Percentiles rank a stretch among this genome's conserved stretches.
Conservation (phyloP, 2,329 filamentous ascomycete genomes). For the Hypomyces perniciosus region DNA sequence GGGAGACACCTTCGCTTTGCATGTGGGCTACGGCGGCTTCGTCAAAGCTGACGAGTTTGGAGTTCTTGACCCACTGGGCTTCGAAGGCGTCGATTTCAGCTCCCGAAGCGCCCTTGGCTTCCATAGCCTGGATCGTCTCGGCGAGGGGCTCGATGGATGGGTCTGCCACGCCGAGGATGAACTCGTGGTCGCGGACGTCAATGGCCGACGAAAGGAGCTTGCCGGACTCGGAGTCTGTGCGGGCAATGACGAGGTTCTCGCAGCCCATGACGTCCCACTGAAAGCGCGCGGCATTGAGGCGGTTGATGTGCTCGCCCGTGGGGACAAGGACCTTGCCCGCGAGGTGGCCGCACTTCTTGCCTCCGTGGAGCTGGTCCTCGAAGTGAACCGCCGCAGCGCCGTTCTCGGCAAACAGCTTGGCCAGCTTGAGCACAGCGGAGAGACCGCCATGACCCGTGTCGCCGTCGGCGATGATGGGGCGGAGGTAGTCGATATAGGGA, state of each 20-base stretch:
- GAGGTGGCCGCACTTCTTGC: conserved; percentile 96
- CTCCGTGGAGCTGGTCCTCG: conserved; percentile 94
- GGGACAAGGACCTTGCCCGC: conserved; percentile 95
- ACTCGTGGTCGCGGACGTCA: conserved; percentile 93
- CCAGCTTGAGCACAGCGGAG: conserved; percentile 88
- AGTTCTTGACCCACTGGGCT: conserved; percentile 78
- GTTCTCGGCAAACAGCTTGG: conserved; percentile 96
- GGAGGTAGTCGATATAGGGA: conserved; percentile 85
- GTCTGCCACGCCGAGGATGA: conserved; percentile 82
- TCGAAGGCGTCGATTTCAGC: conserved; percentile 82
- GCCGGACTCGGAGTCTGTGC: conserved; percentile 92
- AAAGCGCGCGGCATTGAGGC: conserved; percentile 83
- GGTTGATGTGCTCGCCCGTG: conserved; percentile 91
- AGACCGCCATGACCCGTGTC: conserved; percentile 94
- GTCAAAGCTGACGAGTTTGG: conserved; percentile 84
- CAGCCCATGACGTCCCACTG: conserved; percentile 98
- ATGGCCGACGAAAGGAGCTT: conserved; percentile 85
- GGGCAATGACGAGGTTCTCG: conserved; percentile 90
- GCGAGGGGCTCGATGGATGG: conserved; percentile 70
- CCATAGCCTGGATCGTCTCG: conserved; percentile 87
- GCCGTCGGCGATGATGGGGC: conserved; percentile 92
- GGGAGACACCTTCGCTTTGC: conserved; percentile 55
- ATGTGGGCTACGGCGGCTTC: conserved; percentile 80
- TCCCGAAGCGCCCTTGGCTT: conserved; percentile 68
- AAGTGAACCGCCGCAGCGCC: conserved; percentile 95